Base-by-base conservation (phyloP, 2,329 filamentous ascomycete species). In the Colletotrichum theobromicola region DNA sequence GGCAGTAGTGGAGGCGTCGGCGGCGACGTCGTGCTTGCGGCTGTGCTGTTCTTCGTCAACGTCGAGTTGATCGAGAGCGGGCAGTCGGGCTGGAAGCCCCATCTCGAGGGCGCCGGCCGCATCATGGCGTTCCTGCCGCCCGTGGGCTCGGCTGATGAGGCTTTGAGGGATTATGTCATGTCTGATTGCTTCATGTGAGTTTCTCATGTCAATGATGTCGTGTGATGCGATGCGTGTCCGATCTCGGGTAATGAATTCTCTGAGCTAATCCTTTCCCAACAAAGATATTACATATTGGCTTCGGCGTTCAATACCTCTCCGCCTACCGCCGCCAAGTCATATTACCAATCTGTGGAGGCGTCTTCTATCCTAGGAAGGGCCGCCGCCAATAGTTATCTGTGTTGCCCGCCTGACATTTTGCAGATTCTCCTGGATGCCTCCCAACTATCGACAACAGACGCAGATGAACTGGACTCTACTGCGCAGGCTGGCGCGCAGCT, bases 41-140 rank as follows among this genome's bases (percentile, higher is more conserved):
- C 87, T 0, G 85, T 87, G 4, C 81, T 88, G 21, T 88, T 89
- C 78, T 85, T 89, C 76, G 82, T 89, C 80, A 87, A 88, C 75
- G 82, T 89, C 64, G 86, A 89, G 79, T 80, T 89, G 62, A 87
- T 89, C 65, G 87, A 88, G 79, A 87, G 86, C 16, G 86, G 87
- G 2, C 86, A 84, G 76, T 83, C 87, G 46, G 85, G 84, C 15
- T 88, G 87, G 87, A 85, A 84, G 61, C 83, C 84, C 16, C 87
- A 89, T 72, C 82, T 89, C 26, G 83, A 88, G 65, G 87, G 86
- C 4, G 87, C 87, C 4, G 84, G 83, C 5, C 81, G 81, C 28
- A 85, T 89, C 57, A 86, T 88, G 81, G 81, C 82, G 24, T 78
- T 85, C 13, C 77, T 88, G 5, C 81, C 83, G 30, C 82, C 83